Base-by-base conservation (phyloP, 345 rosid species). In the Viola odorata region DNA sequence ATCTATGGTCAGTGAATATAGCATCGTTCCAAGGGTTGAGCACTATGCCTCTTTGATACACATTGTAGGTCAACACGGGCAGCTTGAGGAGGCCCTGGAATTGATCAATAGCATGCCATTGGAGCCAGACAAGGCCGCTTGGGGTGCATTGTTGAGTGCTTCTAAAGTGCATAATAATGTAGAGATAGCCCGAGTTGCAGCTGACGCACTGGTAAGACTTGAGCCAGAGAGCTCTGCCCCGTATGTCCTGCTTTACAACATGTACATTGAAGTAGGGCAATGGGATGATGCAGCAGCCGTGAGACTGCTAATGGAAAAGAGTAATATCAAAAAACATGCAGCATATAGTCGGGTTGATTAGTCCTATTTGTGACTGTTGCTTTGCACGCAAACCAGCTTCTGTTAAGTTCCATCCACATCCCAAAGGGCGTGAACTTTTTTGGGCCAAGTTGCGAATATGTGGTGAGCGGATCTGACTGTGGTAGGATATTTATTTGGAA, bases 391-490 rank as follows among this genome's bases (percentile, higher is more conserved):
- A n/a, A n/a, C n/a, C n/a, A n/a, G n/a, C n/a, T n/a, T n/a, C n/a
- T n/a, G n/a, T n/a, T n/a, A n/a, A n/a, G n/a, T n/a, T n/a, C n/a
- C n/a, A n/a, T n/a, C n/a, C n/a, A n/a, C n/a, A n/a, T n/a, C n/a
- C n/a, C n/a, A n/a, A n/a, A n/a, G 60, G 96, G 91, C 55, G 97
- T 90, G 48, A 84, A 69, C 67, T 94, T 90, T 66, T 86, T 81
- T 57, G 99, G 99, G 67, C 97, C 99, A 8, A 60, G 73, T 67
- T 84, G 84, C 42, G 96, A 94, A 62, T 94, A 87, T 75, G 99
- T 94, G 73, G 84, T 80, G 65, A 94, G 97, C 23, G 99, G 99
- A 13, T 94, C 99, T 41, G 97, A 94, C 69, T 94, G 99, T 75
- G 99, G 99, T 37, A 78, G 89, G 57, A 82, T 89, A 62, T 94